Conservation (phyloP, 2,329 filamentous ascomycete species). For the Cercospora zeina region DNA sequence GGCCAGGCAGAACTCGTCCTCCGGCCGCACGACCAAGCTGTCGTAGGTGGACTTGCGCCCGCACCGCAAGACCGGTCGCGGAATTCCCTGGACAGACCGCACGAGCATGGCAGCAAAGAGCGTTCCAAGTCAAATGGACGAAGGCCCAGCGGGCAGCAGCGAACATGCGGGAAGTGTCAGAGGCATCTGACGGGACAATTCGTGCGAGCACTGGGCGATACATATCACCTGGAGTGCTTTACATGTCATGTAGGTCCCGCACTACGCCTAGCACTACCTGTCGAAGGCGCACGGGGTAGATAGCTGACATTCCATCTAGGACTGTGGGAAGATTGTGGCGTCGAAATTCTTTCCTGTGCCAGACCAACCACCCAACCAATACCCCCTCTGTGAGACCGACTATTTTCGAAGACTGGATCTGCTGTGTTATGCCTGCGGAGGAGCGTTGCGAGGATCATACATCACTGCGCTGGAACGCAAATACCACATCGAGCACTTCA, state of each 20-base stretch:
- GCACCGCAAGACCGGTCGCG: constrained; percentile 22
- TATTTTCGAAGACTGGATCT: constrained; percentile 92
- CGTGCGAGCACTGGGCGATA: constrained; percentile 87
- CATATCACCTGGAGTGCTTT: constrained; percentile 97
- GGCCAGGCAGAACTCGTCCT: constrained; percentile 24
- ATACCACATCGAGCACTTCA: constrained; percentile 99
- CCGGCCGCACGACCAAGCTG: constrained; percentile 24
- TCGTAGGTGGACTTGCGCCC: constrained; percentile 12
- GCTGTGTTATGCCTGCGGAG: constrained; percentile 87
- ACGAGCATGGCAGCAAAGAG: constrained; percentile 30
- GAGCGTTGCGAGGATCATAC: constrained; percentile 91
- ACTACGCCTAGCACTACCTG: not conserved
- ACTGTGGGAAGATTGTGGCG: constrained; percentile 94
- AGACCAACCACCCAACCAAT: constrained; percentile 83
- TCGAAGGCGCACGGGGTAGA: not conserved
- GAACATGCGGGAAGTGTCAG: constrained; percentile 76
- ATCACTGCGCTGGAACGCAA: constrained; percentile 97
- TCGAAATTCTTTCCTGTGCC: constrained; percentile 99
- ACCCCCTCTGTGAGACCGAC: constrained; percentile 95
- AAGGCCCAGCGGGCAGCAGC: constrained; percentile 41
- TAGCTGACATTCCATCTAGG: constrained; percentile 57
- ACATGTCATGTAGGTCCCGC: constrained; percentile 76
- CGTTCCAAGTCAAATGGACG: constrained; percentile 33
- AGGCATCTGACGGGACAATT: constrained; percentile 91
- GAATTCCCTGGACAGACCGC: constrained; percentile 24